phyloP scores from a whole-genome alignment of 352 stramenopile genomes.

The Globisporangium viniferum region DNA sequence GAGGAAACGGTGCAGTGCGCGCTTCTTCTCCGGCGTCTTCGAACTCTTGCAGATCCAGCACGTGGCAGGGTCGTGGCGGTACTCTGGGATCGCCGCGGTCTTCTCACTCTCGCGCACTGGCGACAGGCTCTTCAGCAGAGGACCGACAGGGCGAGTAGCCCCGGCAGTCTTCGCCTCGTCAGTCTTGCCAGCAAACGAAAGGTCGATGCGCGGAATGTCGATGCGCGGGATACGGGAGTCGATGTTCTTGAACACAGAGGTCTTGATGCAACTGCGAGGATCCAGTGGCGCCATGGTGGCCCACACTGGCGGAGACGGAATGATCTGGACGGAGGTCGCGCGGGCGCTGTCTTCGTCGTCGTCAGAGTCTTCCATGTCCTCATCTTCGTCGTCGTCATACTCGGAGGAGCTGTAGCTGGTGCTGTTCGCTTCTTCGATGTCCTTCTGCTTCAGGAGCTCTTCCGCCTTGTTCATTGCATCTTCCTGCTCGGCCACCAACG shows the following conservation, averaged over 20 bases:
- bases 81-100: conserved; percentile 28
- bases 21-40: conserved; percentile 81
- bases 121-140: conserved; percentile 29
- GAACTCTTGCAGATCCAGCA: conserved; percentile 89
- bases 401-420: conserved; percentile 30
- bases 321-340: conserved; percentile 31
- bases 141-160: neutral
- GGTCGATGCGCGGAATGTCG: conserved; percentile 67
- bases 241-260: conserved; percentile 70
- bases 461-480: conserved; percentile 20
- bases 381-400: conserved; percentile 27
- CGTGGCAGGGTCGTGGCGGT: conserved; percentile 65
- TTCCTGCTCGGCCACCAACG: conserved; percentile 48
- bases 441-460: conserved; percentile 26
- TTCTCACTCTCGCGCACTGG: conserved; percentile 53
- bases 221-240: conserved; percentile 74
- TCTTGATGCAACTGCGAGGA: conserved; percentile 74
- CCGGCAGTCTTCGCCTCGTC: conserved; percentile 19
- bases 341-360: conserved; percentile 19
- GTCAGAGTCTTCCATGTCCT: conserved; percentile 24
- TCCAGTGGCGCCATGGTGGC: conserved; percentile 58
- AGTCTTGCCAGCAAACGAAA: conserved; percentile 35
- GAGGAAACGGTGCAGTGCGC: conserved; percentile 74
- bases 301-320: conserved; percentile 53
- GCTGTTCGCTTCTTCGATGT: conserved; percentile 36